Evolutionary conservation across 2,329 filamentous ascomycete species (phyloP), one percentile per base, ranked within the genome.

Genomic region (Diaporthe nobilis): DNA sequence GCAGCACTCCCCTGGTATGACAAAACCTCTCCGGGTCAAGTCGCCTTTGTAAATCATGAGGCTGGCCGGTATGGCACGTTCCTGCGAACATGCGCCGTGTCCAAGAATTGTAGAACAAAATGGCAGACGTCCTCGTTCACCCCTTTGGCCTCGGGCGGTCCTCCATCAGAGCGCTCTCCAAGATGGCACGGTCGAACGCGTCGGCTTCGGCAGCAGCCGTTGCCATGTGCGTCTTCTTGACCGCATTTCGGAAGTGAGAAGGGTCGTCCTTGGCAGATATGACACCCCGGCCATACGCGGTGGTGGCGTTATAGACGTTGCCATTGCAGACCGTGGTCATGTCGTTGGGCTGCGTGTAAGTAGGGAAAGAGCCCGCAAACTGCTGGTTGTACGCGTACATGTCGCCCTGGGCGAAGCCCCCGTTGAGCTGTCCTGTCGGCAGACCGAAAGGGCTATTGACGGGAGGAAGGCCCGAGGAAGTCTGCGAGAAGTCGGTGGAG

Each of bases 361-460:
- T 39, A 25, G 71, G 71, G 47, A 65, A 73, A 34, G 71, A 28
- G 25, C 55, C 49, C 10, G 44, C 20, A 67, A 71, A 47, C 8
- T 72, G 74, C 37, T 75, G 68, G 44, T 73, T 73, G 28, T 73
- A 61, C 13, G 68, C 31, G 39, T 68, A 65, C 22, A 51, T 10
- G 22, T 77, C 75, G 31, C 75, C 55, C 34, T 73, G 75, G 28
- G 63, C 61, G 37, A 63, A 49, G 17, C 20, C 73, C 10, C 71
- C 63, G 22, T 73, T 60, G 25, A 72, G 17, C 42, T 74, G 75
- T 44, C 75, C 42, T 75, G 71, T 39, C 51, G 80, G 79, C 34
- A 83, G 22, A 17, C 81, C 82, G 75, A 78, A 81, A 0, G 82
- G 80, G 73, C 82, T 83, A 71, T 84, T 82, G 44, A 84, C 81